Conservation (phyloP, 1,284 basidiomycete genomes). For the Tilletia horrida region DNA sequence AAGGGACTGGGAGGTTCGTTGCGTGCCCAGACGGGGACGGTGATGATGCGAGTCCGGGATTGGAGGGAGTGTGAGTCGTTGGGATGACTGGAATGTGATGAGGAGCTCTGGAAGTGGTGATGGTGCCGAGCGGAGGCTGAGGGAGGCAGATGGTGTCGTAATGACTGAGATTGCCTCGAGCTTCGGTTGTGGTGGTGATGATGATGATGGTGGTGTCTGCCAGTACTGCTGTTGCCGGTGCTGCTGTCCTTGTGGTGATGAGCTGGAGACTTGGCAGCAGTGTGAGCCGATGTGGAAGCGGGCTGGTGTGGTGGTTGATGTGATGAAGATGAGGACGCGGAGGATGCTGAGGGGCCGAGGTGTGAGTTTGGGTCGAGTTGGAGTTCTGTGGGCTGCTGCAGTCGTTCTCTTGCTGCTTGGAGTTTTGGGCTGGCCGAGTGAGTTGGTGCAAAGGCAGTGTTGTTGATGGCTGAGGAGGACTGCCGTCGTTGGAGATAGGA, state of each 20-base stretch:
- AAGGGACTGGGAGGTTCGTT: constrained; percentile 14
- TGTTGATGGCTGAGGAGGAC: no score
- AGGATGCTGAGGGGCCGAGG: no score
- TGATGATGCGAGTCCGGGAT: background rate
- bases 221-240: background rate
- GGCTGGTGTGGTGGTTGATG: no score
- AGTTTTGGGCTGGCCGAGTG: background rate
- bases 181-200: background rate
- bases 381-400: background rate
- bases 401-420: background rate
- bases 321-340: no score
- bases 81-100: background rate
- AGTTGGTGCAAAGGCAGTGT: no score
- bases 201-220: background rate
- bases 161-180: background rate
- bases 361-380: background rate
- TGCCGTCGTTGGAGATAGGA: no score
- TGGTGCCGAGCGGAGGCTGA: background rate
- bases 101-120: background rate
- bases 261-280: background rate
- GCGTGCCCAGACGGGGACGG: constrained; percentile 18
- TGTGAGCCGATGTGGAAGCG: no score
- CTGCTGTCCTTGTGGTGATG: background rate
- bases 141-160: no score
- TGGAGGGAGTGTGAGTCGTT: background rate